Evolutionary conservation across 345 rosid species (phyloP), one percentile per base, ranked within the genome.

Genomic region (Ceriops zippeliana): DNA sequence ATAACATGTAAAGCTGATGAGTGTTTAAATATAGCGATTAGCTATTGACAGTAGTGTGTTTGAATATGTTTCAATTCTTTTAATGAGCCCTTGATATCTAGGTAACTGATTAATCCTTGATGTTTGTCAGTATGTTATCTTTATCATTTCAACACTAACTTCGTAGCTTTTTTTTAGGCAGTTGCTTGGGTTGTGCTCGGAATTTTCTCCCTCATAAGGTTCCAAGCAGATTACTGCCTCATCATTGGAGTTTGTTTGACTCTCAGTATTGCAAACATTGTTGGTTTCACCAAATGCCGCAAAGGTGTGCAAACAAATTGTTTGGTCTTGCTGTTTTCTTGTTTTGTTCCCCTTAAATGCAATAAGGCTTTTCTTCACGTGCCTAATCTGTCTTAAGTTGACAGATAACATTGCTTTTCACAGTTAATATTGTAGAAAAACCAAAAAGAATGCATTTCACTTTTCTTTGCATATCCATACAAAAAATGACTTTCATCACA

Each of bases 211-310:
- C 83, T 89, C 47, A 83, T 89, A 78, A 86, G 90, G 84, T 61
- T 89, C 64, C 85, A 87, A 75, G 90, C 96, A 57, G 92, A 87
- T 75, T 87, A 89, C 78, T 86, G 89, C 82, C 96, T 89, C 61
- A 84, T 87, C 49, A 68, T 87, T 75, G 96, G 90, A 70, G 96
- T 89, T 54, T 87, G 96, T 70, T 70, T 87, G 86, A 84, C 91
- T 35, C 91, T 89, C 73, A 83, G 83, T 73, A 31, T 87, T 75
- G 96, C 96, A 61, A 89, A 89, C 80, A 89, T 89, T 22, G 72
- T 87, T 52, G 96, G 96, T 79, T 89, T 89, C 75, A 87, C 96
- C 67, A 89, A 79, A 79, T 89, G 96, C 77, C 83, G 84, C 73
- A 89, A 87, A 81, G 95, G 95, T 86, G 66, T 62, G 81, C 51